Evolutionary conservation across 495 filamentous ascomycete genomes (phyloP).

Genomic region (Penicillium desertorum): DNA sequence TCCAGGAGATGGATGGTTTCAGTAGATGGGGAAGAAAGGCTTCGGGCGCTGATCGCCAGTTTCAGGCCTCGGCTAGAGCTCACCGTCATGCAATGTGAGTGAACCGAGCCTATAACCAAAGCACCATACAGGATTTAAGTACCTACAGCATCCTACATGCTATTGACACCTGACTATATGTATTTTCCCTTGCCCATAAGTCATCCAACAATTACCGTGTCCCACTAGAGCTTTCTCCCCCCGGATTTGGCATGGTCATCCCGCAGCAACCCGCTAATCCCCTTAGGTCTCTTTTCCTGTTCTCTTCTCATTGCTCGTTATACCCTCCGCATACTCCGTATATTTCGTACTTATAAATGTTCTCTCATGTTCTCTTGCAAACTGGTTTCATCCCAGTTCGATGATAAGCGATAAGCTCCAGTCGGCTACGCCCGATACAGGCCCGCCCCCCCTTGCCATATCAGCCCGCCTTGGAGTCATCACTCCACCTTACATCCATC

Average conservation of each 20-base stretch:
- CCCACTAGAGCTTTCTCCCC: conserved; percentile 8
- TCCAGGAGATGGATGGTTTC: conserved; percentile 14
- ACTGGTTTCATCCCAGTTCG: conserved; percentile 8
- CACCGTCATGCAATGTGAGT: conserved; percentile 7
- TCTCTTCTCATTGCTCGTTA: background rate
- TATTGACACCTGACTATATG: background rate
- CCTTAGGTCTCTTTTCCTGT: background rate
- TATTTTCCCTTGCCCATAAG: background rate
- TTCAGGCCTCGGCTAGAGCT: conserved; percentile 39
- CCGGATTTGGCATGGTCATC: conserved; percentile 15
- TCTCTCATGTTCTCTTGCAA: background rate
- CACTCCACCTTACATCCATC: conserved; percentile 12
- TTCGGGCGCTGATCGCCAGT: conserved; percentile 25
- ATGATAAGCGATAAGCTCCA: conserved; percentile 27
- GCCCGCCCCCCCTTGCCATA: conserved; percentile 20
- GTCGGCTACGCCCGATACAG: conserved; percentile 24
- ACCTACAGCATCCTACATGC: background rate
- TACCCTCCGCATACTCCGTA: background rate
- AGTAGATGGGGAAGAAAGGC: conserved; percentile 19
- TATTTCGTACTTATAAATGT: background rate
- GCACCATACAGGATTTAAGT: background rate
- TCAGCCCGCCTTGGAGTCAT: conserved; percentile 7
- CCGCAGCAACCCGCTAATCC: conserved; percentile 5
- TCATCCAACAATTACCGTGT: background rate
- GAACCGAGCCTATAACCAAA: background rate